Base-by-base conservation (phyloP, 2,329 filamentous ascomycete species). In the Cladosporium sp. region DNA sequence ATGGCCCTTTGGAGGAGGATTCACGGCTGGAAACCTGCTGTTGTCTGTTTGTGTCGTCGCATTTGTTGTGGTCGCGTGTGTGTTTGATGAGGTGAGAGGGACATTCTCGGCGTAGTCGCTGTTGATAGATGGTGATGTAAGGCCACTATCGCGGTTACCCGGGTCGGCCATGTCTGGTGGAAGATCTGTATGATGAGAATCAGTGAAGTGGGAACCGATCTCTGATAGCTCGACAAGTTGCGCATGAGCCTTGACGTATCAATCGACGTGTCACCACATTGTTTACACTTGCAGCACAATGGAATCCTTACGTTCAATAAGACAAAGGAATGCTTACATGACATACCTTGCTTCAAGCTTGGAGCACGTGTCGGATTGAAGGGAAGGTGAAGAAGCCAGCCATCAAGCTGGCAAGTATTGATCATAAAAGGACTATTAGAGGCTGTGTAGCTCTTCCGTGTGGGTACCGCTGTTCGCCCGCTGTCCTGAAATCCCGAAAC, bases 401-500 rank as follows among this genome's bases (percentile, higher is more conserved):
- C 4, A 15, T 30, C 9, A 22, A 13, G 33, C 15, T 15, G 35
- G 15, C 19, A 19, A 8, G 11, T 38, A 9, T 36, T 38, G 32
- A 27, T 46, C 32, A 46, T 38, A 15, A 38, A 30, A 29, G 29
- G 15, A 29, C 43, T 46, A 46, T 40, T 40, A 48, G 45, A 48
- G 45, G 45, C 45, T 48, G 45, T 48, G 36, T 39, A 48, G 45
- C 45, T 48, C 45, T 48, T 48, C 38, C 25, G 15, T 40, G 25
- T 40, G 22, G 25, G 16, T 30, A 32, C 15, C 15, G 12, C 15
- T 16, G 32, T 6, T 16, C 25, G 15, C 9, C 36, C 36, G 4
- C 40, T 40, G 45, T 48, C 36, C 36, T 18, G 22, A 22, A 13
- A 15, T 16, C 25, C 36, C 18, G 36, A 48, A 48, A 48, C 16